phyloP scores from a whole-genome alignment of 2,329 filamentous ascomycete species.

The Alternaria sp. region DNA sequence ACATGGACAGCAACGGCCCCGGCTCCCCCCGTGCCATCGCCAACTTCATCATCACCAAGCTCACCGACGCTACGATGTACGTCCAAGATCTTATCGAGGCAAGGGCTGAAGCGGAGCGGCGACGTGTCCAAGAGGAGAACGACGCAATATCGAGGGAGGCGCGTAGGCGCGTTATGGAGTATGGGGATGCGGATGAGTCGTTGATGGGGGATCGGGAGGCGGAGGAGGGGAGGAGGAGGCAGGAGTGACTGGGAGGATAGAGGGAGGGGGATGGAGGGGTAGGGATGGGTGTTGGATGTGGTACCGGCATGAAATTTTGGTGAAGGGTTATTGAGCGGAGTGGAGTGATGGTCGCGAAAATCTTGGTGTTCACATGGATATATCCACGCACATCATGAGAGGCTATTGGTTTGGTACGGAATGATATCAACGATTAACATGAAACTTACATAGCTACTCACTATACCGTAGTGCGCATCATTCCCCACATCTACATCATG shows the following conservation, averaged over 20 bases:
- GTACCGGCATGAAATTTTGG: too few relatives aligned
- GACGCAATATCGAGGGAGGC: too few relatives aligned
- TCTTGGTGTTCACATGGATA: too few relatives aligned
- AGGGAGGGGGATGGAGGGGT: too few relatives aligned
- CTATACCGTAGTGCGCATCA: not conserved
- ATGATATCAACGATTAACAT: too few relatives aligned
- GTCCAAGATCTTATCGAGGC: not conserved
- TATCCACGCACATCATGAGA: too few relatives aligned
- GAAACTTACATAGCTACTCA: too few relatives aligned
- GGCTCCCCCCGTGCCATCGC: not conserved
- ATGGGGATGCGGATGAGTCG: not conserved
- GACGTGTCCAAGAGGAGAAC: rapidly evolving
- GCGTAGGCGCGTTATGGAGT: not conserved
- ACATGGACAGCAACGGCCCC: not conserved
- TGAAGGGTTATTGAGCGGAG: too few relatives aligned
- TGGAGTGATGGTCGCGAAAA: too few relatives aligned
- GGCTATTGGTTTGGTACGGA: too few relatives aligned
- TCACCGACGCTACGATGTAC: not conserved
- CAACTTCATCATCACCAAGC: not conserved
- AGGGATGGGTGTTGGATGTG: too few relatives aligned
- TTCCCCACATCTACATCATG: not conserved
- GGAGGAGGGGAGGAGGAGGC: not conserved
- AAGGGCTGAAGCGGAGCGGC: not conserved
- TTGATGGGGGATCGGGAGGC: not conserved
- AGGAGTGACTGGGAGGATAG: not conserved